phyloP scores from a whole-genome alignment of 495 filamentous ascomycete genomes.

The Bombardia bombarda region DNA sequence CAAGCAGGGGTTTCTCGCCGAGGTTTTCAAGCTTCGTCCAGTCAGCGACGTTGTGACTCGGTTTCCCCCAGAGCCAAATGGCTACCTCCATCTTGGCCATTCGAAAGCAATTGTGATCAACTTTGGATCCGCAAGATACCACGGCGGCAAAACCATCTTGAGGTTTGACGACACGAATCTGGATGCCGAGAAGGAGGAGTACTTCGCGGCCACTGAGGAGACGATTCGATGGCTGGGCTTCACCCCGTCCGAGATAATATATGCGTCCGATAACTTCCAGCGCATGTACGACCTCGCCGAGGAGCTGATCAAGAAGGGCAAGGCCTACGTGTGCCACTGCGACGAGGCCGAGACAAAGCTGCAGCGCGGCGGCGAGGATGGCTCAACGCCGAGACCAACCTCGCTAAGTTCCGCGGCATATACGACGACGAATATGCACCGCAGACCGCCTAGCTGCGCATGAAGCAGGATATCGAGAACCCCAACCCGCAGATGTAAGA shows the following conservation, averaged over 20 bases:
- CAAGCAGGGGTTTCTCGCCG: conserved; percentile 71
- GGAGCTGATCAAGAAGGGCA: conserved; percentile 64
- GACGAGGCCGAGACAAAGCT: conserved; percentile 72
- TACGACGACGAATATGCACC: conserved; percentile 66
- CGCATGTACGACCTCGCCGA: conserved; percentile 69
- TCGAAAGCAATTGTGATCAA: conserved; percentile 95
- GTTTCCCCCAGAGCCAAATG: conserved; percentile 88
- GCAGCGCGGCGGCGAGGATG: conserved; percentile 65
- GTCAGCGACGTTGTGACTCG: conserved; percentile 60
- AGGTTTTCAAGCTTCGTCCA: conserved; percentile 71
- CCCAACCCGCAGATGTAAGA: conserved; percentile 77
- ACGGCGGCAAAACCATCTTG: conserved; percentile 67
- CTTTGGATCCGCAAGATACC: conserved; percentile 82
- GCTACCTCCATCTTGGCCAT: conserved; percentile 82
- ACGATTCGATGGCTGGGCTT: conserved; percentile 76
- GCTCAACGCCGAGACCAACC: conserved; percentile 71
- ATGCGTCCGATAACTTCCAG: conserved; percentile 80
- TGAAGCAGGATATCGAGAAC: conserved; percentile 72
- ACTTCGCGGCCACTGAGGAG: conserved; percentile 71
- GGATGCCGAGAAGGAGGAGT: conserved; percentile 78
- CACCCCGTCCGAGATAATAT: conserved; percentile 63
- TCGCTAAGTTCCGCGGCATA: conserved; percentile 67
- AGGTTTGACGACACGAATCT: conserved; percentile 69
- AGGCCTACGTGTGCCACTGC: conserved; percentile 82
- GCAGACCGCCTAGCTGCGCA: conserved; percentile 69